These are phyloP conservation scores for Drechslera avenae DNA, from an alignment of 2,329 filamentous ascomycete species.

Conservation along the genomic window DNA sequence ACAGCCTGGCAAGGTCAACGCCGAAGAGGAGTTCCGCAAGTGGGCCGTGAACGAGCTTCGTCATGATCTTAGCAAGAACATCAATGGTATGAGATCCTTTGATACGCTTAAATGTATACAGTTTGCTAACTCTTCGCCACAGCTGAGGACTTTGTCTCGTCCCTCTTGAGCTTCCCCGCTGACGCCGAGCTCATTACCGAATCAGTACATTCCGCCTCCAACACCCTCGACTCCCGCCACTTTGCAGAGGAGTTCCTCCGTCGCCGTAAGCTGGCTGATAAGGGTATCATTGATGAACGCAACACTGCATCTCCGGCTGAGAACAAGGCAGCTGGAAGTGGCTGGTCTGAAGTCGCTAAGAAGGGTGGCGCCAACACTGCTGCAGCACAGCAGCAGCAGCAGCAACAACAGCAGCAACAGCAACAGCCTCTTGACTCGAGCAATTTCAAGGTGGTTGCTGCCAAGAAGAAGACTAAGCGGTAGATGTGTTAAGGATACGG, in stretches of 20 bases:
- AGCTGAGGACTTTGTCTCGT: constrained; percentile 82
- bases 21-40: constrained; percentile 90
- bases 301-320: constrained; percentile 58
- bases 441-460: constrained; percentile 86
- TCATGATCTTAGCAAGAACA: constrained; percentile 71
- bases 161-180: constrained; percentile 74
- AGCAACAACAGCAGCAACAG: constrained; percentile 38
- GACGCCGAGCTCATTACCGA: constrained; percentile 86
- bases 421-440: constrained; percentile 54
- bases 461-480: constrained; percentile 80
- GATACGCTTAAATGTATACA: background rate
- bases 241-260: constrained; percentile 95
- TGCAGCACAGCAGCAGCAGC: background rate
- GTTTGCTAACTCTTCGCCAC: constrained; percentile 21
- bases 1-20: constrained; percentile 59
- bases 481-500: too few species aligned
- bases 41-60: constrained; percentile 83
- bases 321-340: constrained; percentile 60
- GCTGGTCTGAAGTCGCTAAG: constrained; percentile 98
- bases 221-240: constrained; percentile 88
- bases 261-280: constrained; percentile 90
- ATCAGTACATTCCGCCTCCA: constrained; percentile 82
- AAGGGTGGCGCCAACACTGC: constrained; percentile 72
- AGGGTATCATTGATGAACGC: constrained; percentile 80
- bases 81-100: constrained; percentile 62